Evolutionary conservation across 768 basidiomycete genomes (phyloP).

Genomic region (Russula earlei): DNA sequence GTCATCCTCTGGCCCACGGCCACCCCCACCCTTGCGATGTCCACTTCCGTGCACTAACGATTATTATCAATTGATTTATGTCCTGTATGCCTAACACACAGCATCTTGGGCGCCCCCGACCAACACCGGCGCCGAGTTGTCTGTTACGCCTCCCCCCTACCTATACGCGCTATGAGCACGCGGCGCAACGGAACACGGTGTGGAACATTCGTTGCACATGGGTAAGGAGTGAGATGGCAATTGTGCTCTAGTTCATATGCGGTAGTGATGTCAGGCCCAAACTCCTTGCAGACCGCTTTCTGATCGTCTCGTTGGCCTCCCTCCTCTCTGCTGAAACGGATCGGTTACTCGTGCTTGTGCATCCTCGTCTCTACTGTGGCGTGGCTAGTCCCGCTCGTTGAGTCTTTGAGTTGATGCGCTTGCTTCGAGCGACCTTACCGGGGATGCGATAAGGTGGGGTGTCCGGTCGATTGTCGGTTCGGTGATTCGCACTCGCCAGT

Average conservation of each 20-base stretch:
- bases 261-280: background rate
- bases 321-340: background rate
- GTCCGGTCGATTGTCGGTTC: slow-evolving; percentile 3
- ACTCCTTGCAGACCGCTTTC: background rate
- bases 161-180: slow-evolving; percentile 14
- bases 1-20: slow-evolving; percentile 3
- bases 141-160: slow-evolving; percentile 21
- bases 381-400: slow-evolving; percentile 20
- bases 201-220: slow-evolving; percentile 2
- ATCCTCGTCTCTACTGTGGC: slow-evolving; percentile 19
- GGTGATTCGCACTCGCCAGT: slow-evolving; percentile 21
- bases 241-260: background rate
- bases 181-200: slow-evolving; percentile 5
- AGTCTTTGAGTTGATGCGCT: slow-evolving; percentile 16
- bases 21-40: slow-evolving; percentile 11
- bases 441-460: background rate
- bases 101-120: slow-evolving; percentile 36
- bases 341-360: slow-evolving; percentile 1
- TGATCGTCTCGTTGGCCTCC: background rate
- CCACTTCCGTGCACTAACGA: slow-evolving; percentile 17
- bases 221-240: background rate
- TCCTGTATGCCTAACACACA: slow-evolving; percentile 18
- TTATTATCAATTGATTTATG: slow-evolving; percentile 23
- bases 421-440: slow-evolving; percentile 6
- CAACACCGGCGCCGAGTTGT: slow-evolving; percentile 24